Conservation (phyloP, 495 filamentous ascomycete genomes). For the Penicillium ochrochloron region DNA sequence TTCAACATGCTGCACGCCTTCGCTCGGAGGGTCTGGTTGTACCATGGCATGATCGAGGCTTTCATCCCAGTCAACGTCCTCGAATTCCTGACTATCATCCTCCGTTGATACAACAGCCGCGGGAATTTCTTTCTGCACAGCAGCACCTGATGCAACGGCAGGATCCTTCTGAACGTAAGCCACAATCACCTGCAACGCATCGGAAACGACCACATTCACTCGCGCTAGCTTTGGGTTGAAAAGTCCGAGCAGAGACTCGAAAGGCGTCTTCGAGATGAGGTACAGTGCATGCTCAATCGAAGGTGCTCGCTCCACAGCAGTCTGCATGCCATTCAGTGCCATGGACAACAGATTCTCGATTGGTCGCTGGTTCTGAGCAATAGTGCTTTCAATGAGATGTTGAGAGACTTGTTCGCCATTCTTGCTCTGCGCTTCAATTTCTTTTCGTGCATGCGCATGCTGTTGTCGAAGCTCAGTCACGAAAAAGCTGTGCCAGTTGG, state of each 20-base stretch:
- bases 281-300: conserved; percentile 41
- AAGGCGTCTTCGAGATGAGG: conserved; percentile 42
- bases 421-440: conserved; percentile 62
- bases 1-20: conserved; percentile 43
- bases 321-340: conserved; percentile 56
- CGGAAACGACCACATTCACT: conserved; percentile 42
- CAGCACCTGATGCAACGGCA: conserved; percentile 22
- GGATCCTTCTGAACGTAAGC: conserved; percentile 44
- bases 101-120: conserved; percentile 30
- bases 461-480: conserved; percentile 60
- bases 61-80: conserved; percentile 59
- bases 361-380: conserved; percentile 64
- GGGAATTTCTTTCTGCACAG: conserved; percentile 7
- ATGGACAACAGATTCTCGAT: conserved; percentile 62
- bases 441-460: conserved; percentile 61
- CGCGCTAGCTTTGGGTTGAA: conserved; percentile 44
- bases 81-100: conserved; percentile 79
- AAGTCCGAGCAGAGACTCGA: conserved; percentile 41
- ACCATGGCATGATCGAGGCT: conserved; percentile 54
- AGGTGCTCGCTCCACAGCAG: conserved; percentile 49
- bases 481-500: conserved; percentile 70
- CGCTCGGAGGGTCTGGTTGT: conserved; percentile 32
- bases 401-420: conserved; percentile 48
- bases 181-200: conserved; percentile 43
- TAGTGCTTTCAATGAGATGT: conserved; percentile 57